These are phyloP conservation scores for Caloboletus firmus DNA, from an alignment of 1,284 basidiomycete genomes.

Conservation along the genomic window DNA sequence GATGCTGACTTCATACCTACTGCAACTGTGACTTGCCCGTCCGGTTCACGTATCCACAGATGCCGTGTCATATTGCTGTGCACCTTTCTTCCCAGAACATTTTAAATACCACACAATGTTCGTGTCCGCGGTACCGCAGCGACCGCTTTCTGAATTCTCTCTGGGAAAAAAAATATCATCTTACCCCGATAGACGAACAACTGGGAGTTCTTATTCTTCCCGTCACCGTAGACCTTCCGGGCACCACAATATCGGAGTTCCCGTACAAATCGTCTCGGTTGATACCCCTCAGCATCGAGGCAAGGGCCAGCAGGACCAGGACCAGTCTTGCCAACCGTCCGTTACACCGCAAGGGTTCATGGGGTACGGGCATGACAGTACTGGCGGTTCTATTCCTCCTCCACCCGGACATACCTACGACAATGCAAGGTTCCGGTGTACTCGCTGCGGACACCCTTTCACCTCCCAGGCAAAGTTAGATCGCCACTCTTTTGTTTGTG, in stretches of 20 bases:
- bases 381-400: neutral
- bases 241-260: neutral
- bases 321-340: neutral
- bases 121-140: neutral
- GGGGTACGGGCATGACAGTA: neutral
- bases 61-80: neutral
- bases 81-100: neutral
- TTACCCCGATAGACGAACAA: conserved; percentile 6
- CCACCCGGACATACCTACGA: neutral
- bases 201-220: neutral
- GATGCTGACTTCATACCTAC: neutral
- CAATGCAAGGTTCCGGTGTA: neutral
- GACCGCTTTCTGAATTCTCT: neutral
- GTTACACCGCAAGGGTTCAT: neutral
- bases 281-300: neutral
- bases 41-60: neutral
- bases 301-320: neutral
- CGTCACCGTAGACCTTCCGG: neutral
- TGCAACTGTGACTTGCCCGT: neutral
- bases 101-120: conserved; percentile 5
- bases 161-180: conserved; percentile 6
- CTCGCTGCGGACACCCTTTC: conserved; percentile 7
- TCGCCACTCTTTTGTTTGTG: conserved; percentile 5
- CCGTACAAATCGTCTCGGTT: neutral
- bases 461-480: neutral